Evolutionary conservation across 2,329 filamentous ascomycete genomes (phyloP).

Genomic region (Ceratocystis ficicola): DNA sequence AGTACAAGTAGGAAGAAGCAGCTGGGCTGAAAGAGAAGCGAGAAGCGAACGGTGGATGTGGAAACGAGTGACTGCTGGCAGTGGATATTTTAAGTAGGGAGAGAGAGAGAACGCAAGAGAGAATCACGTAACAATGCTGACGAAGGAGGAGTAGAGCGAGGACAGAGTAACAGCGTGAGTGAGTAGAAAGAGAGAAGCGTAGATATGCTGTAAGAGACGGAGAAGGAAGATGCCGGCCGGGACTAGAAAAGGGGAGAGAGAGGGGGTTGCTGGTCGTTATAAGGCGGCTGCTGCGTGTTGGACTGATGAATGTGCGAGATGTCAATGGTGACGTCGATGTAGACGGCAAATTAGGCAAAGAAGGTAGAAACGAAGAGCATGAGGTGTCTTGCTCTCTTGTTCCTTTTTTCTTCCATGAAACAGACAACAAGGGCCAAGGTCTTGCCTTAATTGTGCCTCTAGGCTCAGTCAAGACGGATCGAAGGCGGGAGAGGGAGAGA

Average conservation of each 20-base stretch:
- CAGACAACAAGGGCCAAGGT: too few relatives aligned
- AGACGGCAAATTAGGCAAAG: too few relatives aligned
- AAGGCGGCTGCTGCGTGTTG: not conserved
- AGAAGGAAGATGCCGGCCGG: not conserved
- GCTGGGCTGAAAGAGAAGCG: not conserved
- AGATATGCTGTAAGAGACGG: not conserved
- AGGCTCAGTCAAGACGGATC: too few relatives aligned
- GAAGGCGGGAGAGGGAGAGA: not conserved
- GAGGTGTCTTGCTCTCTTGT: too few relatives aligned
- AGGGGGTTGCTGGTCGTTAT: not conserved
- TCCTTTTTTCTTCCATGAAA: too few relatives aligned
- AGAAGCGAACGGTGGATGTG: not conserved
- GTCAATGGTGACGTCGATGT: not conserved
- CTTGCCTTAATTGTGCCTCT: too few relatives aligned
- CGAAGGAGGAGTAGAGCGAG: not conserved
- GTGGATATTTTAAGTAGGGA: not conserved
- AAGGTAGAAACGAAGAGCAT: too few relatives aligned
- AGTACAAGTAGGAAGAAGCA: too few relatives aligned
- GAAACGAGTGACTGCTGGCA: constrained; percentile 5
- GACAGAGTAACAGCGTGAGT: too few relatives aligned
- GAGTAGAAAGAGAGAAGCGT: too few relatives aligned
- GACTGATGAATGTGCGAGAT: not conserved
- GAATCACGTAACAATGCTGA: not conserved
- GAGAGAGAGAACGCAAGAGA: not conserved
- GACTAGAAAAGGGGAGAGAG: not conserved